Percentiles rank a stretch among this genome's conserved stretches.
Evolutionary conservation across 495 filamentous ascomycete genomes (phyloP).

Genomic region (Parachaetomium inaequale): DNA sequence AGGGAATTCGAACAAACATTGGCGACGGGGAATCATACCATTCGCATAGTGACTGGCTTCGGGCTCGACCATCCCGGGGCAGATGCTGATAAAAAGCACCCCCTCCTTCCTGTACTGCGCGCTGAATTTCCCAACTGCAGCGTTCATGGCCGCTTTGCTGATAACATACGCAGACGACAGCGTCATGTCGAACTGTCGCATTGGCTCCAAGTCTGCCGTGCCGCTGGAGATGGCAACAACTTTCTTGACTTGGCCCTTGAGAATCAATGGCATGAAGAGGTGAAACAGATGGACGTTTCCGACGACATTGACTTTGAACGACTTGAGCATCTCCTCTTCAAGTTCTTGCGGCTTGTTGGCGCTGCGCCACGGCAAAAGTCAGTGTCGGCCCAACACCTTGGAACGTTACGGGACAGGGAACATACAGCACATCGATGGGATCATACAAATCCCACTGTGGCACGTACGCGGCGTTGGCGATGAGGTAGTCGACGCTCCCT

Average conservation of each 20-base stretch:
- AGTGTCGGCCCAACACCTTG: not conserved
- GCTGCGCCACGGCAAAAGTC: not conserved
- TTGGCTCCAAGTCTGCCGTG: slow-evolving; percentile 38
- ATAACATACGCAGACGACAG: slow-evolving; percentile 28
- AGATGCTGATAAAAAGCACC: slow-evolving; percentile 48
- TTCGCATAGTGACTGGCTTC: slow-evolving; percentile 19
- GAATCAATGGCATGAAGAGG: slow-evolving; percentile 51
- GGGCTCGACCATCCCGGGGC: slow-evolving; percentile 49
- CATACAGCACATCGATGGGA: not conserved
- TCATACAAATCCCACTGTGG: not conserved
- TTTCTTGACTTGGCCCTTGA: slow-evolving; percentile 50
- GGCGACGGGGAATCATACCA: not conserved
- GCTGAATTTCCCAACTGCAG: slow-evolving; percentile 45
- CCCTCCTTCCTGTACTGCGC: slow-evolving; percentile 51
- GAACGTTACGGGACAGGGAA: not conserved
- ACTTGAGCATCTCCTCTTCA: slow-evolving; percentile 12
- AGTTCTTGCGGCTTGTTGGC: not conserved
- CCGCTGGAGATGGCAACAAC: slow-evolving; percentile 51
- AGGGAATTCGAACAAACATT: not conserved
- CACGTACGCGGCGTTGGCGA: not conserved
- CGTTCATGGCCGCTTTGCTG: slow-evolving; percentile 44
- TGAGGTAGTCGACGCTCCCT: not conserved
- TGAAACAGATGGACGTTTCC: slow-evolving; percentile 52
- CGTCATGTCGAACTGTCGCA: slow-evolving; percentile 28
- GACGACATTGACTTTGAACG: slow-evolving; percentile 46